Evolutionary conservation across 2,329 filamentous ascomycete genomes (phyloP).

Genomic region (Trichoderma atrobrunneum): DNA sequence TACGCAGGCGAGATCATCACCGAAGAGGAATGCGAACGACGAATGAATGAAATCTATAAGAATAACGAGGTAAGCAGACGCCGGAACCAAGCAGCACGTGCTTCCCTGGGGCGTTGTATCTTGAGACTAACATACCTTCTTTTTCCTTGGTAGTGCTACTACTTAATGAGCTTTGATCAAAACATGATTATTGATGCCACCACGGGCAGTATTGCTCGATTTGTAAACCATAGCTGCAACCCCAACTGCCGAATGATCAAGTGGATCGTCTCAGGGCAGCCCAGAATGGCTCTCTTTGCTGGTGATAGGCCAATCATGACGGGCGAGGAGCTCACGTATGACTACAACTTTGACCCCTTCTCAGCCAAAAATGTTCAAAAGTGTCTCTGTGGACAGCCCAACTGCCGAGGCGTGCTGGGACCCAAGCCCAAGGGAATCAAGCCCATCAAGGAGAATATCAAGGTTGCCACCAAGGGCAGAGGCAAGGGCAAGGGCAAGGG

Average conservation of each 20-base stretch:
- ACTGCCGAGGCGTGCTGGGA: constrained; percentile 63
- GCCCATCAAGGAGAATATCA: constrained; percentile 45
- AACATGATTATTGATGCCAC: constrained; percentile 99
- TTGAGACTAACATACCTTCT: not conserved
- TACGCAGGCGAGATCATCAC: constrained; percentile 98
- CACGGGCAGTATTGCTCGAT: constrained; percentile 90
- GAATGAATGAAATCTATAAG: constrained; percentile 92
- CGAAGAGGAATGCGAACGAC: constrained; percentile 84
- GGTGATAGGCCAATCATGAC: constrained; percentile 87
- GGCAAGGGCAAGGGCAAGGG: constrained; percentile 29
- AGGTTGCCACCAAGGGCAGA: constrained; percentile 36
- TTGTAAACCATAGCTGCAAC: constrained; percentile 96
- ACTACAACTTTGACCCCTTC: constrained; percentile 73
- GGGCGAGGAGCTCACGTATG: constrained; percentile 93
- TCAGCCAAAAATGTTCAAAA: constrained; percentile 66
- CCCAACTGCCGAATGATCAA: constrained; percentile 98
- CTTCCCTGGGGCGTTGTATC: not conserved
- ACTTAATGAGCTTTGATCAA: constrained; percentile 97
- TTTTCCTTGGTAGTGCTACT: constrained; percentile 69
- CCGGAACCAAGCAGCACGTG: not conserved
- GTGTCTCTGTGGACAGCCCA: constrained; percentile 61
- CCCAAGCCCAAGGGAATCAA: constrained; percentile 59
- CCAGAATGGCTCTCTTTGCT: constrained; percentile 94
- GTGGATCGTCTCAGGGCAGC: constrained; percentile 91
- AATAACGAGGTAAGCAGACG: constrained; percentile 69